Base-by-base conservation (phyloP, 225 moss, liverwort and hornwort species). In the Physcomitrellopsis africana region DNA sequence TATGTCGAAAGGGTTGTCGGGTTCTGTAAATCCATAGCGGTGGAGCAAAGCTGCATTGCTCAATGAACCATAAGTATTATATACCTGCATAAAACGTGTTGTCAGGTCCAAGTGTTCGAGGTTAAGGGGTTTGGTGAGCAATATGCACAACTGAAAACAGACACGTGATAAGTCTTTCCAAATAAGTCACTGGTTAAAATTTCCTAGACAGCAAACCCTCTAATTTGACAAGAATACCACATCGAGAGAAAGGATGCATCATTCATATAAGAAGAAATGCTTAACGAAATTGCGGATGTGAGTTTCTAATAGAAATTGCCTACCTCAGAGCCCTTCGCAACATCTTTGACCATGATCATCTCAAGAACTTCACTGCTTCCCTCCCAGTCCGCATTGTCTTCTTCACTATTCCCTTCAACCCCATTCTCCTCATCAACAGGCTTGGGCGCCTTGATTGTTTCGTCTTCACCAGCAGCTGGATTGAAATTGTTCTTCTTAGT, bases 11-110 rank as follows among this genome's bases (percentile, higher is more conserved):
- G 92, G 89, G 73, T 96, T 96, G 51, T 92, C 75, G 13, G 78
- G 80, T 86, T 96, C 96, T 14, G 93, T 92, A 72, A 96, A 96
- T 52, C 96, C 93, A 55, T 92, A 93, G 77, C 92, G 89, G 58
- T 90, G 89, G 73, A 96, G 83, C 62, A 96, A 80, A n/a, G 89
- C 92, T 78, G 93, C 83, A 76, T 93, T 93, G 81, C 90, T 82
- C 71, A 93, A 79, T 19, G 79, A 77, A 54, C 93, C 93, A 62
- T 93, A 96, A 5, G 96, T 96, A 70, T 93, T 96, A 52, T 86
- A 96, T 52, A 96, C 82, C 90, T 93, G 92, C 67, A 87, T 44
- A 18, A 20, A 77, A 63, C 27, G 24, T 56, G 14, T 8, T 46
- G 68, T 70, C 60, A 10, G 65, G 60, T 49, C 3, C 65, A 19